Base-by-base conservation (phyloP, 163 green algal species). In the Scenedesmus sp. region DNA sequence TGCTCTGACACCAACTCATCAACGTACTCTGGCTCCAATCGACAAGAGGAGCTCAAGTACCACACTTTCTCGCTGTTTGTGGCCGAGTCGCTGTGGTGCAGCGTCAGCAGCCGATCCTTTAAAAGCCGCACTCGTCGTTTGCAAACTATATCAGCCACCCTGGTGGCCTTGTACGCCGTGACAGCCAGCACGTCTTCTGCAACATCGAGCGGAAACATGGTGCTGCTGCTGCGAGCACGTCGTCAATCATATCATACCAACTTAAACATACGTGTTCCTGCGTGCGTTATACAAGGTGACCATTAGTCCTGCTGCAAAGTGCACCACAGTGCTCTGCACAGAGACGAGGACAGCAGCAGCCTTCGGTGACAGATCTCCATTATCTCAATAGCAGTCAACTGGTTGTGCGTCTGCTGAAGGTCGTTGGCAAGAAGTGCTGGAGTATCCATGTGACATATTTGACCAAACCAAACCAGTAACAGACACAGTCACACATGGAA, bases 161-260 rank as follows among this genome's bases (percentile, higher is more conserved):
- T 81, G 18, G 92, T 95, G 33, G 83, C 89, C 73, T 95, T 96
- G 85, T 94, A 96, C 0, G 93, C 78, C 26, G 33, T 83, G 44
- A 65, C 73, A 33, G 56, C 30, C 10, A 26, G 15, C 42, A 43
- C 22, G 24, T 46, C 46, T 42, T 86, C 46, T n/a, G 43, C n/a
- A 86, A 68, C 81, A 86, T 68, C 81, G 30, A 86, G 43, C 24
- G 24, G 43, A 84, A 53, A 56, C 78, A 84, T 53, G 78, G 22
- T 49, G 43, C 30, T 84, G 33, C 78, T 84, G 33, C 78, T 84
- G 42, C n/a, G 78, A 49, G 43, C 78, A 84, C 43, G 43, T 84
- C 78, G 53, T 49, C 78, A 84, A 40, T 59, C 78, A 84, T 35
- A 35, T 56, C 6, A 4, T 18, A 22, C 6, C 35, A 16, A 53